Conservation (phyloP, 2,329 filamentous ascomycete species). For the Peltaster fructicola region DNA sequence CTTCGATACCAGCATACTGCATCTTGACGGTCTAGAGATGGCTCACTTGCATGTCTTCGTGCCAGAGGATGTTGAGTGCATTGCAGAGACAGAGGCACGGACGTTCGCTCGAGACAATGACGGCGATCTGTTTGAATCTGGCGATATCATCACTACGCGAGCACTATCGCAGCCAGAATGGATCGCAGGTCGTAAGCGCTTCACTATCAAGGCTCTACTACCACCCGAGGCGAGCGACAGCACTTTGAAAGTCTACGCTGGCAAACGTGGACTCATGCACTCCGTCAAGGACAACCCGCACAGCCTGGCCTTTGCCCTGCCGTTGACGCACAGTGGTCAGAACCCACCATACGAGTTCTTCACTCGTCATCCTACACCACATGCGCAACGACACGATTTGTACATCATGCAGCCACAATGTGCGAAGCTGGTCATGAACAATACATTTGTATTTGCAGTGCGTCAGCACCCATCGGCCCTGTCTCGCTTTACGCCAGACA, state of each 20-base stretch:
- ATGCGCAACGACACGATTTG: constrained; percentile 91
- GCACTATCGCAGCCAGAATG: constrained; percentile 85
- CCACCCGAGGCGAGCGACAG: constrained; percentile 73
- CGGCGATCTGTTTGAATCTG: constrained; percentile 84
- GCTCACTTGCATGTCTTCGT: constrained; percentile 78
- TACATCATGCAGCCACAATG: constrained; percentile 97
- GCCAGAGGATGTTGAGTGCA: constrained; percentile 75
- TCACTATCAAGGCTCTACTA: constrained; percentile 80
- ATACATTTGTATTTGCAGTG: constrained; percentile 93
- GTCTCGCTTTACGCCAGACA: constrained; percentile 21
- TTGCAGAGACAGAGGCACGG: constrained; percentile 78
- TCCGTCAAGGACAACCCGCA: constrained; percentile 94
- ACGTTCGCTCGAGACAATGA: constrained; percentile 67
- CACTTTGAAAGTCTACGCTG: constrained; percentile 78
- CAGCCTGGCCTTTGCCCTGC: constrained; percentile 73
- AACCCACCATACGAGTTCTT: constrained; percentile 93
- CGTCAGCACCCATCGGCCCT: constrained; percentile 70
- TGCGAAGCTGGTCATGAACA: constrained; percentile 71
- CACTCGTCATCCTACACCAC: constrained; percentile 81
- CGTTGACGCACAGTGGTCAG: constrained; percentile 73
- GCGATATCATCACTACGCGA: constrained; percentile 68
- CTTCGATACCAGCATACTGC: constrained; percentile 73
- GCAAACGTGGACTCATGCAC: constrained; percentile 90
- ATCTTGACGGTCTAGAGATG: constrained; percentile 85
- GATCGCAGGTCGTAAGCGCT: constrained; percentile 72